A percentile compares a stretch with the other conserved stretches of the same genome.
phyloP scores from a whole-genome alignment of 2,329 filamentous ascomycete species.

The Colletotrichum sp. region DNA sequence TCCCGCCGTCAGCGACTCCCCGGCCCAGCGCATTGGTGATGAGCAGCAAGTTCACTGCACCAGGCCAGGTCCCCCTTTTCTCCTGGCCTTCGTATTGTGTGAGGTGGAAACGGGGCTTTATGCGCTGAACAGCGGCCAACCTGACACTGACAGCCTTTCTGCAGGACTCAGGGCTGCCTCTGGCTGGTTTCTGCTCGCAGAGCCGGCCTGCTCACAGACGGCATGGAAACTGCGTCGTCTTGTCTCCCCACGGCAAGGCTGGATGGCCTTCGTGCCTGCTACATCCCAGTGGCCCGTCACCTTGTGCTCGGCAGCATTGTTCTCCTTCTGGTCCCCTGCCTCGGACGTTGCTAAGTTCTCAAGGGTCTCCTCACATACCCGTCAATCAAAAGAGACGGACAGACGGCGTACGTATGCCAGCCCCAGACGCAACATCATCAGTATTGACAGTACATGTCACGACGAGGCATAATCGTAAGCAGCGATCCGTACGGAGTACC shows the following conservation, averaged over 20 bases:
- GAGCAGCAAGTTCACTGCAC: not conserved
- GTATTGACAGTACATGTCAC: not conserved
- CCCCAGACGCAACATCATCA: not conserved
- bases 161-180: not conserved
- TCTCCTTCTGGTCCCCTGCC: not conserved
- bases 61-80: conserved; percentile 14
- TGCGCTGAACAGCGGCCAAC: conserved; percentile 18
- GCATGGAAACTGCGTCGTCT: not conserved
- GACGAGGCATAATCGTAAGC: not conserved
- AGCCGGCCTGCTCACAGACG: not conserved
- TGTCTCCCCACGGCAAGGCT: not conserved
- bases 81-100: not conserved
- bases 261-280: not conserved
- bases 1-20: not conserved
- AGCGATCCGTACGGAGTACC: not conserved
- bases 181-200: not conserved
- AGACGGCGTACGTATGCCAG: not conserved
- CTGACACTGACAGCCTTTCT: not conserved
- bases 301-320: conserved; percentile 2
- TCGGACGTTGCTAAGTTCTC: not conserved
- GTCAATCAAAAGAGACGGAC: not conserved
- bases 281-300: not conserved
- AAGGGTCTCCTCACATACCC: conserved; percentile 10
- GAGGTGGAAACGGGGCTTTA: conserved; percentile 14
- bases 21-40: conserved; percentile 5